phyloP scores from a whole-genome alignment of 768 basidiomycete species.

The Paxillus rubicundulus region DNA sequence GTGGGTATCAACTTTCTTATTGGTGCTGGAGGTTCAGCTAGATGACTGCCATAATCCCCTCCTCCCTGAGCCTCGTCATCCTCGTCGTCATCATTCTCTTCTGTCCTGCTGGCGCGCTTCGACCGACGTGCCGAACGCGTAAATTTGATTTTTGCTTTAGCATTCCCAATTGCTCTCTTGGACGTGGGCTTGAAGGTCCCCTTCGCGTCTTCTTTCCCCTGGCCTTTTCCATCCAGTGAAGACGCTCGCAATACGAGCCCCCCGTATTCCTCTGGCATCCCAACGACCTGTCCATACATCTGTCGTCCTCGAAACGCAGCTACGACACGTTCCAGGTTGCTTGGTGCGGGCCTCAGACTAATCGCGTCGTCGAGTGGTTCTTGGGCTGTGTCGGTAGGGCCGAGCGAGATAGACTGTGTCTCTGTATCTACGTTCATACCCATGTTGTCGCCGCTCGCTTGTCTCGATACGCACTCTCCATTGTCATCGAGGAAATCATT shows the following conservation, averaged over 20 bases:
- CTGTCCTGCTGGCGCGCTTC: constrained; percentile 28
- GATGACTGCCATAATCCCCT: constrained; percentile 14
- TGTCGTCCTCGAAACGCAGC: constrained; percentile 76
- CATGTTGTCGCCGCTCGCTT: background rate
- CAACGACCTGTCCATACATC: constrained; percentile 62
- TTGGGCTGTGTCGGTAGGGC: too few relatives aligned
- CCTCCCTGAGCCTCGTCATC: constrained; percentile 22
- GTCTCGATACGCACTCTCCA: background rate
- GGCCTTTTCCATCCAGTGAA: constrained; percentile 10
- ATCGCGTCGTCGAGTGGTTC: background rate
- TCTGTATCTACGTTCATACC: constrained; percentile 5
- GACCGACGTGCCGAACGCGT: constrained; percentile 10
- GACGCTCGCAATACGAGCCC: constrained; percentile 57
- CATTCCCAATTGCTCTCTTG: background rate
- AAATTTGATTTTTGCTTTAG: constrained; percentile 13
- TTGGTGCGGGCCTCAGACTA: background rate
- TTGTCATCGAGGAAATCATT: background rate
- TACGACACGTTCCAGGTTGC: constrained; percentile 31
- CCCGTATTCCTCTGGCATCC: constrained; percentile 62
- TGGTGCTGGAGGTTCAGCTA: background rate
- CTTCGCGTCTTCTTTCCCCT: constrained; percentile 10
- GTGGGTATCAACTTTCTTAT: constrained; percentile 43
- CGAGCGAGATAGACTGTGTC: constrained; percentile 10
- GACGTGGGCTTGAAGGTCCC: constrained; percentile 3
- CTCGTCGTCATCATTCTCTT: constrained; percentile 26